phyloP scores from a whole-genome alignment of 139 green algal species.

The Chlamydomonas sphaeroides region DNA sequence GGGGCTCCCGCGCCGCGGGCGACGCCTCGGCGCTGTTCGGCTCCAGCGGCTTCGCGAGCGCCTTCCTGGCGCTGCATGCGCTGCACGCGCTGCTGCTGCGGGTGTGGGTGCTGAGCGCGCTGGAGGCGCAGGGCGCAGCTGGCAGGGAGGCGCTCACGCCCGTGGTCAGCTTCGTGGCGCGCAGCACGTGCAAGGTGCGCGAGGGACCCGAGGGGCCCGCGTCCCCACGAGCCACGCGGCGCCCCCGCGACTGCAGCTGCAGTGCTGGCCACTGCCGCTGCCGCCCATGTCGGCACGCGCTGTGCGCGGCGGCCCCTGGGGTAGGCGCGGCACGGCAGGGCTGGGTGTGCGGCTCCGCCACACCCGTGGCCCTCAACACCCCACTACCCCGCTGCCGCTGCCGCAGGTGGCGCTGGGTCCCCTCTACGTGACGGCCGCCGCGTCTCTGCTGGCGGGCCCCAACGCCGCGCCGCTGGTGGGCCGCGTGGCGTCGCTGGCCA shows the following conservation, averaged over 20 bases:
- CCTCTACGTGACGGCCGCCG: background rate
- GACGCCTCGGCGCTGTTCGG: background rate
- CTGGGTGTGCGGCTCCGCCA: no score
- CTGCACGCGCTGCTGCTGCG: background rate
- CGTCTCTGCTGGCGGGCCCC: background rate
- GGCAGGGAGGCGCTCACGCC: background rate
- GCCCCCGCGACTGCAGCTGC: no score
- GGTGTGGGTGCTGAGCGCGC: background rate
- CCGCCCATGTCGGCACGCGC: no score
- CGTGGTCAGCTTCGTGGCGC: constrained; percentile 23
- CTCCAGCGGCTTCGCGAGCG: background rate
- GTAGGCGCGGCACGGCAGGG: no score
- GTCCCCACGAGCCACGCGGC: no score
- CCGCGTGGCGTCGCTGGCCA: background rate
- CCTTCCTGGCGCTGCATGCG: constrained; percentile 1
- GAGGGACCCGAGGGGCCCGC: background rate
- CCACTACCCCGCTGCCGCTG: no score
- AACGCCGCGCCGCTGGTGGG: background rate
- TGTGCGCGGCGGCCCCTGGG: no score
- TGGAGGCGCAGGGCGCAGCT: background rate
- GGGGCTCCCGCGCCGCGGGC: constrained; percentile 2
- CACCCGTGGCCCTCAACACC: no score
- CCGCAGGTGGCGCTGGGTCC: constrained; percentile 19
- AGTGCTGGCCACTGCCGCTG: no score
- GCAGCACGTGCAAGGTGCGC: constrained; percentile 30